These are phyloP conservation scores for Entomortierella parvispora DNA, from an alignment of 192 early-diverging fungal species.

Conservation along the genomic window DNA sequence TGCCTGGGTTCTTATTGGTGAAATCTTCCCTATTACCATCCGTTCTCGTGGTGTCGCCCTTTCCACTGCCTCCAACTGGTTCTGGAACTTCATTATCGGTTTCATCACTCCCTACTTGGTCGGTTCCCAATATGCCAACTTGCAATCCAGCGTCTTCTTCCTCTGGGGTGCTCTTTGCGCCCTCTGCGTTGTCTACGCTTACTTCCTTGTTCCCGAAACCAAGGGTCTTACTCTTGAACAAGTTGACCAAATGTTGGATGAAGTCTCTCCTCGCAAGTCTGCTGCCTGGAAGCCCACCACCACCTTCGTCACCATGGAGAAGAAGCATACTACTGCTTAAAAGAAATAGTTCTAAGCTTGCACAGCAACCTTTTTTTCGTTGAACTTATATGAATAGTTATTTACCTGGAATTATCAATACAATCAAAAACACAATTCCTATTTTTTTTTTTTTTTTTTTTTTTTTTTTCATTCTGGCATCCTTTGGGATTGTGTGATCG, in stretches of 20 bases:
- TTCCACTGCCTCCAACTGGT: conserved; percentile 91
- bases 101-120: conserved; percentile 78
- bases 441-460: too few species aligned
- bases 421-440: too few species aligned
- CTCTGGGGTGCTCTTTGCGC: conserved; percentile 64
- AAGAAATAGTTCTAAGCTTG: conserved; percentile 29
- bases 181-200: conserved; percentile 56
- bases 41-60: conserved; percentile 86
- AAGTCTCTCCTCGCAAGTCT: conserved; percentile 53
- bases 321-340: conserved; percentile 40
- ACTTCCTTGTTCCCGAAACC: conserved; percentile 63
- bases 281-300: conserved; percentile 54
- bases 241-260: conserved; percentile 68
- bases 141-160: conserved; percentile 66
- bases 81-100: conserved; percentile 82
- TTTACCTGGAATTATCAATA: too few species aligned
- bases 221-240: conserved; percentile 70
- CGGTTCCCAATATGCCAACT: conserved; percentile 52
- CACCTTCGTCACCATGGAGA: conserved; percentile 35
- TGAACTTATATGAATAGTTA: too few species aligned
- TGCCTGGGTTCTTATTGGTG: conserved; percentile 71
- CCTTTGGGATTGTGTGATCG: too few species aligned
- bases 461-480: too few species aligned
- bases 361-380: conserved; percentile 30
- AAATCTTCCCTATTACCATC: conserved; percentile 61